Base-by-base conservation (phyloP, 495 filamentous ascomycete species). In the Rhypophila decipiens region DNA sequence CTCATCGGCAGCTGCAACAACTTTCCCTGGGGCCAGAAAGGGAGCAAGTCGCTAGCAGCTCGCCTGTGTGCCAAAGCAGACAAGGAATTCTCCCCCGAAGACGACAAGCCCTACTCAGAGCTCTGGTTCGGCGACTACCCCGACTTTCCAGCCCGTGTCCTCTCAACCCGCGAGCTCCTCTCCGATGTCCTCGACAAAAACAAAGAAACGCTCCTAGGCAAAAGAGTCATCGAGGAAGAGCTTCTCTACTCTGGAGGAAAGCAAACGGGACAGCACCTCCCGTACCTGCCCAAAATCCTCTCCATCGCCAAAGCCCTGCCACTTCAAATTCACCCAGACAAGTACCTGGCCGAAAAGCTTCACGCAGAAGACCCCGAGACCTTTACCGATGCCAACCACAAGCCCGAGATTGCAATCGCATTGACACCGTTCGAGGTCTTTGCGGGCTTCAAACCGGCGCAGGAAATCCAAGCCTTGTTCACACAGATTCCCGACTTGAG, bases 91-190 rank as follows among this genome's bases (percentile, higher is more conserved):
- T 68, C 76, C 22, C 81, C 90, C 48, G 78, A 91, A 42, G 71
- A 85, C 27, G 76, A 85, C 47, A 83, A 85, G 63, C 76, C 74
- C 19, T 75, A 75, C 48, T 70, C 70, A 4, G 64, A 84, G 70
- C 85, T 88, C 73, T 90, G 86, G 87, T 82, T 90, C 70, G 86
- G 86, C 3, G 87, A 87, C 33, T 88, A 90, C 50, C 86, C 86
- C 0, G 78, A 76, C 17, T 79, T 81, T 31, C 86, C 85, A 0
- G 83, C 83, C 2, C 76, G 75, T 39, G 68, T 84, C 10, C 59
- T 86, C 2, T 62, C 70, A 2, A 83, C 76, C 0, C 83, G 80
- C 8, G 78, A 87, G 47, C 72, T 75, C 3, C 73, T 94, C 2
- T 71, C 78, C 36, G 77, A 84, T 8, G 74, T 86, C 19, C 67